Base-by-base conservation (phyloP, 2,329 filamentous ascomycete genomes). In the Periconia sp. region DNA sequence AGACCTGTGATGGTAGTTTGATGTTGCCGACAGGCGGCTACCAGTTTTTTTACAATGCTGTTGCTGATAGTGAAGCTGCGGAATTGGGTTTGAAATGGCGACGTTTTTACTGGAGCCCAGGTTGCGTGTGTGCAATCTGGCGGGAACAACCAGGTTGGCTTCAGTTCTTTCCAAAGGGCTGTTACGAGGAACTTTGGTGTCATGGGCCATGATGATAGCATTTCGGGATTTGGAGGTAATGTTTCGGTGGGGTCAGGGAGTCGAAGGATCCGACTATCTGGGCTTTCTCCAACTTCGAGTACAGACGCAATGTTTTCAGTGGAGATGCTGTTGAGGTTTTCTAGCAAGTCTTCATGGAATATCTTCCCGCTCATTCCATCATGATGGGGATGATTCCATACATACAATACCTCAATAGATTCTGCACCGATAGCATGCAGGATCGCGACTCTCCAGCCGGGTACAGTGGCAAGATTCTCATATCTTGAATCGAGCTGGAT, bases 321-420 rank as follows among this genome's bases (percentile, higher is more conserved):
- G 23, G 42, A n/a, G 14, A 18, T 42, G 33, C 55, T 47, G 42
- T 56, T 57, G 8, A 62, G 43, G 20, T 47, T 14, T 41, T 47
- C 51, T 11, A 61, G 52, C 18, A 62, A 46, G 14, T 54, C 10
- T 49, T 43, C 20, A 48, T 61, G 57, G 33, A 61, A 59, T 17
- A 61, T 55, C 42, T 58, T 57, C 40, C 47, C 59, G 43, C 59
- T 53, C 42, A 43, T 42, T 15, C 59, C 59, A 45, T 61, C 59
- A 47, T 57, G 54, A 41, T 61, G 59, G 10, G 48, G 3, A 47
- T 58, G 58, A 49, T 61, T 59, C 56, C 59, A 59, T 17, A 56
- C 49, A 27, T 57, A 59, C 43, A 59, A 41, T 13, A 59, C 41
- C 23, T 58, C 56, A 37, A 61, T 48, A 5, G 35, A 31, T 11